Base-by-base conservation (phyloP, 2,329 filamentous ascomycete genomes). In the Westerdykella aurantiaca region DNA sequence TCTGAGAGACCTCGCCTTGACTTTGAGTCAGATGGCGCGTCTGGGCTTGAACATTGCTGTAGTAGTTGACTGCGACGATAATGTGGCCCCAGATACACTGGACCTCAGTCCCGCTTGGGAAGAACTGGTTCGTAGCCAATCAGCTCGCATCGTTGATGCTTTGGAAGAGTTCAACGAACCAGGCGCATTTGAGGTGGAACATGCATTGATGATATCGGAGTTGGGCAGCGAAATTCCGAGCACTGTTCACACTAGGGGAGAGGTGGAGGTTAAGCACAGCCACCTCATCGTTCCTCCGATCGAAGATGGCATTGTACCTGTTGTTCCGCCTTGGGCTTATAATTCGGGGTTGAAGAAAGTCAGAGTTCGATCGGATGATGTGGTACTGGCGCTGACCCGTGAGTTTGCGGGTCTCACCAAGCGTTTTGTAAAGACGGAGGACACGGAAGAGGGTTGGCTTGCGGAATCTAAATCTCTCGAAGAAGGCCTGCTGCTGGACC, bases 1-100 rank as follows among this genome's bases (percentile, higher is more conserved):
- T 0, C 63, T 97, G 10, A 69, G 77, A 37, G 90, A 88, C 1
- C 81, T 97, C 45, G 88, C 85, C 5, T 82, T 84, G 62, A 97
- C 93, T 0, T 69, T 98, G 34, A 83, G 83, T 23, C 91, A 95
- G 64, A 80, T 98, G 39, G 80, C 82, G 33, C 82, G 84, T 41
- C 77, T 98, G 12, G 91, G 93, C 2, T 77, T 98, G 53, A 76
- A 81, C 39, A 89, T 88, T 47, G 81, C 90, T 16, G 79, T 98
- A 0, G 85, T 97, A 1, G 72, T 96, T 7, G 91, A 96, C 56
- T 86, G 83, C 41, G 68, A 74, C 22, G 69, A 74, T 21, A 69
- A 71, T 14, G 51, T 46, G 37, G 61, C 44, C 18, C 63, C 44
- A 45, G 58, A 45, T 61, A 65, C 21, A 48, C 53, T 53, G 38